Conservation (phyloP, 768 basidiomycete genomes). For the Xerocomellus amylosporus region DNA sequence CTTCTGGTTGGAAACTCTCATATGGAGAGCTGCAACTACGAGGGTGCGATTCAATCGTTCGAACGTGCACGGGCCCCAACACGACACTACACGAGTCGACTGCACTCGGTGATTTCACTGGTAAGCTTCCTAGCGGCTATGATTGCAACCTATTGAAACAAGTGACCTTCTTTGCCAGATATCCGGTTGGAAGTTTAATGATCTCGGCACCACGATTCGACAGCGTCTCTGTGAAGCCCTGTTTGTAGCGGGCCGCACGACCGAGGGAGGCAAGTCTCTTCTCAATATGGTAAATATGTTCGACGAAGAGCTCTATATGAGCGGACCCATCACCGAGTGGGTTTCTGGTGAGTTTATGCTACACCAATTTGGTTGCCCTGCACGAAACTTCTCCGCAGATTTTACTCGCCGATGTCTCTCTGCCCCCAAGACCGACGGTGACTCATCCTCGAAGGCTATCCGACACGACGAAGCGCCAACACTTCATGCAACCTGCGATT, state of each 20-base stretch:
- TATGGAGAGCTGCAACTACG: background rate
- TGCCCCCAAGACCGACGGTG: background rate
- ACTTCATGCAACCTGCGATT: background rate
- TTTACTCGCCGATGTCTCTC: background rate
- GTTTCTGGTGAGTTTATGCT: background rate
- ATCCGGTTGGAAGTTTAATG: conserved; percentile 9
- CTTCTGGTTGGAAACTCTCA: background rate
- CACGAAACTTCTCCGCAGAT: background rate
- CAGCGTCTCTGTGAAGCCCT: conserved; percentile 1
- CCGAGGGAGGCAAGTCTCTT: background rate
- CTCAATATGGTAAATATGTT: background rate
- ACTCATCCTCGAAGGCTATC: too few species aligned
- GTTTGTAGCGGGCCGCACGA: background rate
- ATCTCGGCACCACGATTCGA: background rate
- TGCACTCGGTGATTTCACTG: background rate
- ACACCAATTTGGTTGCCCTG: too few species aligned
- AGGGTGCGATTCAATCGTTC: background rate
- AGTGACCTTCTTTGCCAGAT: background rate
- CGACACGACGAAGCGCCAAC: too few species aligned
- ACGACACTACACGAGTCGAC: background rate
- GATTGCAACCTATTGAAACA: too few species aligned
- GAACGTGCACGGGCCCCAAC: background rate
- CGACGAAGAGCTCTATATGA: background rate
- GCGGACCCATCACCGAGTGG: background rate
- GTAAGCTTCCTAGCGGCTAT: background rate